Evolutionary conservation across 306 rosid genomes (phyloP).

Genomic region (Ziziphus jujuba): DNA sequence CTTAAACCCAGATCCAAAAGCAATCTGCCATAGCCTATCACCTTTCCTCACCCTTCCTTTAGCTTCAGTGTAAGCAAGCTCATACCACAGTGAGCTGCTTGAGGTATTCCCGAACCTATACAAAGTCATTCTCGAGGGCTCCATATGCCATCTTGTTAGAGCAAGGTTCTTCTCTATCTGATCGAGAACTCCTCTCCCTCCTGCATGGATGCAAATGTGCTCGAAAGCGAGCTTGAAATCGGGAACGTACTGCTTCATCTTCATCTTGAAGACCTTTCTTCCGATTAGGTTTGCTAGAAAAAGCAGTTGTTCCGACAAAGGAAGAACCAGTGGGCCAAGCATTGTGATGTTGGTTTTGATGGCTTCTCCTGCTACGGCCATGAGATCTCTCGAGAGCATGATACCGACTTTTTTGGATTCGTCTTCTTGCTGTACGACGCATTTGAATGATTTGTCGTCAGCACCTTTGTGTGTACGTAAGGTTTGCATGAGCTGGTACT

Average conservation of each 20-base stretch:
- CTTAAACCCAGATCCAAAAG: conserved; percentile 55
- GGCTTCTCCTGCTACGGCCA: conserved; percentile 44
- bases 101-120: conserved; percentile 54
- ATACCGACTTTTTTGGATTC: conserved; percentile 38
- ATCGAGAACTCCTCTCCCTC: conserved; percentile 48
- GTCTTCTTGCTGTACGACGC: conserved; percentile 43
- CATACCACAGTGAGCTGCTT: conserved; percentile 59
- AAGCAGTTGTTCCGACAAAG: conserved; percentile 38
- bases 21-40: conserved; percentile 59
- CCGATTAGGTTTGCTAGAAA: conserved; percentile 27
- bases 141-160: conserved; percentile 35
- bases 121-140: conserved; percentile 49
- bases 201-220: conserved; percentile 57
- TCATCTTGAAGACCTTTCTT: conserved; percentile 15
- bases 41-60: conserved; percentile 52
- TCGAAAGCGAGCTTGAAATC: conserved; percentile 48
- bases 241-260: conserved; percentile 29
- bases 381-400: conserved; percentile 38
- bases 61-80: conserved; percentile 50
- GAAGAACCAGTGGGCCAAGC: conserved; percentile 50
- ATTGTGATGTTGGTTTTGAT: conserved; percentile 40
- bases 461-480: conserved; percentile 53
- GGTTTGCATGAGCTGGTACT: conserved; percentile 44
- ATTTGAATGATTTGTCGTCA: conserved; percentile 42
- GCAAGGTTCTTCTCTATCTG: conserved; percentile 34